phyloP scores from a whole-genome alignment of 1,284 basidiomycete genomes.

The Uromyces viciae-fabae region DNA sequence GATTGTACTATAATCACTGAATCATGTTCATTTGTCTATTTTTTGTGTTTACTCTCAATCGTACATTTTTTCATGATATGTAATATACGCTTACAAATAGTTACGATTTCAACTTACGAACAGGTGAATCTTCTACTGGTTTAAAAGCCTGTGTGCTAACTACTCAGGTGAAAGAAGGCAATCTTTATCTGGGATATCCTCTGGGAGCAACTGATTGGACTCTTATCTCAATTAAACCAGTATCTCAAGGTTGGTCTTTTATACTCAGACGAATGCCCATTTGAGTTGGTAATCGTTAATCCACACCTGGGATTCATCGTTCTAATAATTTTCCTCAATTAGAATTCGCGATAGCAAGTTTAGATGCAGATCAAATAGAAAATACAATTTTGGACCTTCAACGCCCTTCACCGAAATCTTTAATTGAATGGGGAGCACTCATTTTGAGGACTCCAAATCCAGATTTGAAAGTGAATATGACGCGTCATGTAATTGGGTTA shows the following conservation, averaged over 20 bases:
- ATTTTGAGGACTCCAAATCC: conserved; percentile 53
- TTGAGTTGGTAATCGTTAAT: background rate
- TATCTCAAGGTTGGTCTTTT: conserved; percentile 50
- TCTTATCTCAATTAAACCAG: conserved; percentile 51
- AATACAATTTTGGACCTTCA: conserved; percentile 42
- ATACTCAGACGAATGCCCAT: conserved; percentile 1
- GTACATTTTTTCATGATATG: background rate
- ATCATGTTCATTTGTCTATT: background rate
- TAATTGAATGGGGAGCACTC: conserved; percentile 53
- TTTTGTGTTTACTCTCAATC: background rate
- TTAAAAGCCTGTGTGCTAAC: conserved; percentile 53
- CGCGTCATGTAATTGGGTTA: conserved; percentile 51
- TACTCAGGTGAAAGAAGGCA: conserved; percentile 47
- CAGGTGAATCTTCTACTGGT: conserved; percentile 53
- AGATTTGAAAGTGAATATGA: conserved; percentile 52
- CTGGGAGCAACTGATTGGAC: conserved; percentile 48
- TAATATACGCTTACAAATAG: conserved; percentile 42
- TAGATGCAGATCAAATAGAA: conserved; percentile 34
- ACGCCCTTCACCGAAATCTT: conserved; percentile 50
- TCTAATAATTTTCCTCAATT: background rate
- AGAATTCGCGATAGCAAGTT: conserved; percentile 32
- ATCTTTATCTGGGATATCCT: conserved; percentile 50
- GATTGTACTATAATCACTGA: background rate
- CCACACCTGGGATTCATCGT: background rate
- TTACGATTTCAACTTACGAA: conserved; percentile 53